phyloP scores from a whole-genome alignment of 495 filamentous ascomycete species.

The Xylaria cubensis region DNA sequence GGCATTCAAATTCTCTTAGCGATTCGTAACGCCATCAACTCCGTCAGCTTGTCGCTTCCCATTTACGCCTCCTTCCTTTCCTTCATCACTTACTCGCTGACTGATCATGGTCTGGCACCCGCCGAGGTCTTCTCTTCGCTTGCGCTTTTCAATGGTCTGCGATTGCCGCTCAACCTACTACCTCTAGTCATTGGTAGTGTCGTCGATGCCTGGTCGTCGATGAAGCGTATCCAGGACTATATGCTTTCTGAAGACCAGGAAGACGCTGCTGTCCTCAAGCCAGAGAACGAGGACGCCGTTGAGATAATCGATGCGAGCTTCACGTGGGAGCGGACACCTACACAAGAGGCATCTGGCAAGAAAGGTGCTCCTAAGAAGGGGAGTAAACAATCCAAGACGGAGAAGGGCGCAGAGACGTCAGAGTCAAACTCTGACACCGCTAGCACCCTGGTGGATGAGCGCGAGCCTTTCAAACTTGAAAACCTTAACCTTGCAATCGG shows the following conservation, averaged over 20 bases:
- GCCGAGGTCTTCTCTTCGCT: conserved; percentile 90
- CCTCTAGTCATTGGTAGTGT: conserved; percentile 88
- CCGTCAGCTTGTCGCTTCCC: conserved; percentile 75
- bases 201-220: conserved; percentile 84
- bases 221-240: conserved; percentile 86
- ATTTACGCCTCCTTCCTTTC: conserved; percentile 93
- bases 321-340: conserved; percentile 86
- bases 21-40: conserved; percentile 84
- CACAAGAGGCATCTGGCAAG: conserved; percentile 57
- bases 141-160: conserved; percentile 88
- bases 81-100: conserved; percentile 90
- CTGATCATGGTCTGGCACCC: conserved; percentile 71
- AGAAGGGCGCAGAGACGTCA: conserved; percentile 36
- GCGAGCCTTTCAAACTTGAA: conserved; percentile 79
- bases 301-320: conserved; percentile 78
- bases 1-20: conserved; percentile 80
- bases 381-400: conserved; percentile 48
- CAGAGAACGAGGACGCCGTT: conserved; percentile 69
- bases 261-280: conserved; percentile 72
- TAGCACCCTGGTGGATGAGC: conserved; percentile 62
- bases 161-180: conserved; percentile 86
- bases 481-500: conserved; percentile 77
- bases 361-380: conserved; percentile 46
- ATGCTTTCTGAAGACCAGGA: conserved; percentile 82
- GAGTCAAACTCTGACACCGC: conserved; percentile 52